A percentile compares a stretch with the other conserved stretches of the same genome.
phyloP scores from a whole-genome alignment of 805 yeast genomes.

The Candida taoyuanica region DNA sequence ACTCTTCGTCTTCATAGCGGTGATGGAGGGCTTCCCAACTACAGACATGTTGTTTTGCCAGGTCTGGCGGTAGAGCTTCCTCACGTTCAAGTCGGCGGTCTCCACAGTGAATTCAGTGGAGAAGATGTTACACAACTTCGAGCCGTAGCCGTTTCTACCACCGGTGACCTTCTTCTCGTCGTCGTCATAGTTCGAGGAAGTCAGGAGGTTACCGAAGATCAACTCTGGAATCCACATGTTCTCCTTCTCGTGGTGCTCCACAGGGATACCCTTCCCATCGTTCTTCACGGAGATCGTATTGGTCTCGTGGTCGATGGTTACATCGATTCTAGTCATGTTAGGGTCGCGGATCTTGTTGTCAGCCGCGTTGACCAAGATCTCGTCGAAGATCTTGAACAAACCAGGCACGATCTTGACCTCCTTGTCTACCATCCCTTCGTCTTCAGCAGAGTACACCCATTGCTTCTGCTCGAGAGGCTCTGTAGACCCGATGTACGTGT shows the following conservation, averaged over 20 bases:
- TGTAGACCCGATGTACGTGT: conserved; percentile 93
- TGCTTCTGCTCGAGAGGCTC: conserved; percentile 73
- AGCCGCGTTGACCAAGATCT: conserved; percentile 95
- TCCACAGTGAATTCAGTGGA: conserved; percentile 83
- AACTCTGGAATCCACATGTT: conserved; percentile 91
- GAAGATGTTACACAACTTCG: conserved; percentile 93
- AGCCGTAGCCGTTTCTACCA: conserved; percentile 98
- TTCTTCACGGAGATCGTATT: conserved; percentile 78
- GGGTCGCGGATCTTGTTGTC: conserved; percentile 97
- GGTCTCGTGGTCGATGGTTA: conserved; percentile 69
- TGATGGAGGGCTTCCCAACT: conserved; percentile 71
- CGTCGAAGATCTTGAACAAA: conserved; percentile 92
- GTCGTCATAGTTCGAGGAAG: conserved; percentile 95
- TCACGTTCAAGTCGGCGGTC: conserved; percentile 72
- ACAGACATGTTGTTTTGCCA: conserved; percentile 87
- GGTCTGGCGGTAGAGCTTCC: conserved; percentile 65
- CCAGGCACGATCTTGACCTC: conserved; percentile 89
- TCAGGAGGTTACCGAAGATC: conserved; percentile 90
- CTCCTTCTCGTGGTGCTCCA: conserved; percentile 90
- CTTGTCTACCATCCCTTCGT: conserved; percentile 52
- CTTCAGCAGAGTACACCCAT: conserved; percentile 79
- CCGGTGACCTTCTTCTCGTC: conserved; percentile 94
- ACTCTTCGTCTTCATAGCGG: conserved; percentile 39
- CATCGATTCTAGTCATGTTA: conserved; percentile 78
- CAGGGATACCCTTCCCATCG: conserved; percentile 94